These are phyloP conservation scores for Epichloe amarillans DNA, from an alignment of 2,329 filamentous ascomycete species.

Conservation along the genomic window DNA sequence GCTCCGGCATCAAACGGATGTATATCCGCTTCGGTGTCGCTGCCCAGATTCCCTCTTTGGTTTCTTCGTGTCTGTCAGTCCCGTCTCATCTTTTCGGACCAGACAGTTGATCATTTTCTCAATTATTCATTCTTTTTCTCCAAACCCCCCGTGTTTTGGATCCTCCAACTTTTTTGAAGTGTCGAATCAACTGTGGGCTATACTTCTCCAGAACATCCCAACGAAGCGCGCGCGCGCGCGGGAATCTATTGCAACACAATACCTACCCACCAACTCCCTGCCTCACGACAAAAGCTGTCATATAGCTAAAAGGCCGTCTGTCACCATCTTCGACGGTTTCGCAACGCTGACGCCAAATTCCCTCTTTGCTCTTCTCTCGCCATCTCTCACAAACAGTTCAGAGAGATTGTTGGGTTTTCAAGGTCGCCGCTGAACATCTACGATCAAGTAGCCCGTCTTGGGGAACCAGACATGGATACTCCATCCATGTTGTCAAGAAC, in stretches of 20 bases:
- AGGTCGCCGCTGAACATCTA: background rate
- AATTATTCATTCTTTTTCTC: too few relatives aligned
- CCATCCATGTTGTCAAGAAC: constrained; percentile 42
- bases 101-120: background rate
- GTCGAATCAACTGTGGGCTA: too few relatives aligned
- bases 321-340: too few relatives aligned
- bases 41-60: background rate
- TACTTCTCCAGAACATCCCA: too few relatives aligned
- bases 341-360: too few relatives aligned
- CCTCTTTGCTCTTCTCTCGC: too few relatives aligned
- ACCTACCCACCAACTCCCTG: background rate
- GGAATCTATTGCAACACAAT: too few relatives aligned
- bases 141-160: too few relatives aligned
- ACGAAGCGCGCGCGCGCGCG: too few relatives aligned
- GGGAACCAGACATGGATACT: constrained; percentile 25
- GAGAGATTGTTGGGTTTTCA: background rate
- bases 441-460: constrained; percentile 13
- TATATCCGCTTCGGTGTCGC: constrained; percentile 2
- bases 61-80: background rate
- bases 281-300: background rate
- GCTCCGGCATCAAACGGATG: constrained; percentile 15
- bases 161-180: too few relatives aligned
- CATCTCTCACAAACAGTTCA: too few relatives aligned
- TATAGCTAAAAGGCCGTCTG: too few relatives aligned
- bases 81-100: background rate